These are phyloP conservation scores for Aspergillus conjunctus DNA, from an alignment of 495 filamentous ascomycete genomes.

Conservation along the genomic window DNA sequence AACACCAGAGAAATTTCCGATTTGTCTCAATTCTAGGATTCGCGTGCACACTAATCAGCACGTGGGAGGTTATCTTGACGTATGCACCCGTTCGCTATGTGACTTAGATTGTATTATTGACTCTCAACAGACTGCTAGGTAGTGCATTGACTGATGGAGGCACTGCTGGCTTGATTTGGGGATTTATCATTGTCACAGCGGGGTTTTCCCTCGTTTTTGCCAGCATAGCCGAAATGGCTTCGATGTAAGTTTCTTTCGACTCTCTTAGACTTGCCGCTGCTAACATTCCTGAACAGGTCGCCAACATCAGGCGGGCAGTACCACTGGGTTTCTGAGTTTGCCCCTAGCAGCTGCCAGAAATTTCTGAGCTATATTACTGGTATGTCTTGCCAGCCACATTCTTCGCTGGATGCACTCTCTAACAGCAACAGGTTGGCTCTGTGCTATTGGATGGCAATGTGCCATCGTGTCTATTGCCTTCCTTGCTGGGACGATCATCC, in stretches of 20 bases:
- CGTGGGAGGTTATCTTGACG: slow-evolving; percentile 53
- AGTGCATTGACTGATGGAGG: slow-evolving; percentile 57
- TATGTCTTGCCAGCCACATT: slow-evolving; percentile 12
- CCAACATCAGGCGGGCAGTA: slow-evolving; percentile 56
- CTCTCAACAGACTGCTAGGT: slow-evolving; percentile 35
- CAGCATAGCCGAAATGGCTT: slow-evolving; percentile 59
- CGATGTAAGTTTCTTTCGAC: slow-evolving; percentile 43
- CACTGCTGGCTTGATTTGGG: slow-evolving; percentile 59
- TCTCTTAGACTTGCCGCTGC: background rate
- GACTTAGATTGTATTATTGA: slow-evolving; percentile 14
- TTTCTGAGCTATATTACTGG: slow-evolving; percentile 63
- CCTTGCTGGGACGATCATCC: slow-evolving; percentile 59
- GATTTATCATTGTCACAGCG: slow-evolving; percentile 49
- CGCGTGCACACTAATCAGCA: slow-evolving; percentile 46
- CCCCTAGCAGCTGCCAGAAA: slow-evolving; percentile 54
- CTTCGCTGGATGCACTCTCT: background rate
- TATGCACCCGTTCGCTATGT: slow-evolving; percentile 25
- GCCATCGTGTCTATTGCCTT: slow-evolving; percentile 55
- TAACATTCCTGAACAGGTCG: slow-evolving; percentile 33
- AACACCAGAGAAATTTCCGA: slow-evolving; percentile 49
- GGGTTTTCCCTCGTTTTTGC: slow-evolving; percentile 54
- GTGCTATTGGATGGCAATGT: slow-evolving; percentile 62
- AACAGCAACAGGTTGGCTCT: slow-evolving; percentile 54
- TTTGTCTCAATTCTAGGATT: slow-evolving; percentile 54
- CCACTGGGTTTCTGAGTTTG: slow-evolving; percentile 63